Evolutionary conservation across 2,329 filamentous ascomycete species (phyloP), one percentile per base, ranked within the genome.

Genomic region (Aspergillus sp.): DNA sequence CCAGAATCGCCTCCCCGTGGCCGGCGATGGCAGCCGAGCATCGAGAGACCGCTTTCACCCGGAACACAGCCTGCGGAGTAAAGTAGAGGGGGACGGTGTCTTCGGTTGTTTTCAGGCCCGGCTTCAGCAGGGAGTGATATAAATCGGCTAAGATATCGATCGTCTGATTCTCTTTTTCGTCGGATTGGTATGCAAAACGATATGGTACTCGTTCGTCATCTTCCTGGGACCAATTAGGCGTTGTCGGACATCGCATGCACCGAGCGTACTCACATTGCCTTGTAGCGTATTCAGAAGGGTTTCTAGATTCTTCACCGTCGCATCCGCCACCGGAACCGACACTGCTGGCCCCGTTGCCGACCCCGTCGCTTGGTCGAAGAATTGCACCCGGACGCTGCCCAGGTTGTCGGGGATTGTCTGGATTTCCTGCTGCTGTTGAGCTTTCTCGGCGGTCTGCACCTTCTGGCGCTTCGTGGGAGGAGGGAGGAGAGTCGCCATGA

Each of bases 61-160:
- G 80, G 68, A 95, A 96, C 0, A 96, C 82, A 14, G 89, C 86
- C 59, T 98, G 89, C 0, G 91, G 89, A 24, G 76, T 74, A 55
- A 75, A 80, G 37, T 77, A 72, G 10, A 81, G 69, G 25, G 71
- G 68, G 15, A 81, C 65, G 20, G 72, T 69, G 40, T 76, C 71
- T 66, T 82, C 77, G 15, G 74, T 75, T 2, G 67, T 69, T 45
- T 68, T 71, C 24, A 69, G 42, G 0, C 65, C 67, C 24, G 61
- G 66, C 51, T 67, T 60, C 15, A 72, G 59, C 14, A 74, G 55
- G 3, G 68, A 66, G 33, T 71, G 67, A 47, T 71, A 74, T 15
- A 70, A 36, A 42, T 68, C 59, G 28, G 58, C 56, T 20, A 64
- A 47, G 26, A 70, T 63, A 44, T 69, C 67, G 32, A 68, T 49